Base-by-base conservation (phyloP, 1,284 basidiomycete species). In the Peniophora sp. region DNA sequence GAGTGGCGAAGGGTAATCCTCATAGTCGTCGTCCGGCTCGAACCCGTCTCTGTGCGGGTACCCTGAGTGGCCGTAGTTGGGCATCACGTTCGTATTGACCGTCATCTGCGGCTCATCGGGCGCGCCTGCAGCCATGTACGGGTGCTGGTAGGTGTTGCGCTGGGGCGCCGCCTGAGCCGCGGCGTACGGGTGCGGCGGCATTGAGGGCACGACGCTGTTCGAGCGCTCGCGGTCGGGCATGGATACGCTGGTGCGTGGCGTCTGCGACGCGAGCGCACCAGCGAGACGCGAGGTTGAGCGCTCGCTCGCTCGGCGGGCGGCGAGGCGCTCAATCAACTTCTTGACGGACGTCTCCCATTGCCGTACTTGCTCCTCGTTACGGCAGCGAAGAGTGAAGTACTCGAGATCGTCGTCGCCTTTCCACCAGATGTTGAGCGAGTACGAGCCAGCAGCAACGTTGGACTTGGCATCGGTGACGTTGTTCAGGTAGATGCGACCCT, bases 401-500 rank as follows among this genome's bases (percentile, higher is more conserved):
- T 99, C 97, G 47, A 90, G 70, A 58, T 92, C 90, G 57, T 91
- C 88, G 62, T 97, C 94, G 9, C 92, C 92, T 61, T 89, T 83
- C 94, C 94, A 97, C 79, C 86, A 94, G 1, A 97, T 89, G 46
- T 91, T 86, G 50, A 97, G 74, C 10, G 82, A 79, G 60, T 85
- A 84, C 53, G 78, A 72, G 90, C 89, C 78, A 50, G 73, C 72
- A 35, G 79, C 80, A 45, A 74, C 72, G 57, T 78, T 77, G 38
- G 79, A 74, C 22, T 78, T 69, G 19, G 89, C 85, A 57, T 87
- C 80, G 0, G 91, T 95, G 45, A 99, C 93, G 61, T 99, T 99
- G 60, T 93, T 94, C 60, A 98, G 78, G 69, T 98, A 99, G 59
- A 99, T 99, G 34, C 97, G 83, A 2, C 97, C 97, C 65, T 99